A percentile compares a stretch with the other conserved stretches of the same genome.
phyloP scores from a whole-genome alignment of 805 yeast genomes.

The Metschnikowia reukaufii region DNA sequence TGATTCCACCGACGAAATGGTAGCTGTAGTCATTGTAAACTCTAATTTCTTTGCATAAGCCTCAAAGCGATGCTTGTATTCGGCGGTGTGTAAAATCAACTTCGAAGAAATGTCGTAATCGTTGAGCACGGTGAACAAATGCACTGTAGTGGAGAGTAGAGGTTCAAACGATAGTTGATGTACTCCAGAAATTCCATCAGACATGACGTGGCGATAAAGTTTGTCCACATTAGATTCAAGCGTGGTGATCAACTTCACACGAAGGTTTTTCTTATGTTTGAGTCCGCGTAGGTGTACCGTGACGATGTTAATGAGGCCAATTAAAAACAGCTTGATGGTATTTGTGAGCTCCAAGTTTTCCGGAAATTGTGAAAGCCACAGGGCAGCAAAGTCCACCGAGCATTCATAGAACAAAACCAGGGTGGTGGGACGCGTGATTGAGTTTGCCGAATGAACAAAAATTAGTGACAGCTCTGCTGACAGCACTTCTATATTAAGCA shows the following conservation, averaged over 20 bases:
- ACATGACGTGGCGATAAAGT: conserved; percentile 16
- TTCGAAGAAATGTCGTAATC: conserved; percentile 36
- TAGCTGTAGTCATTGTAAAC: conserved; percentile 18
- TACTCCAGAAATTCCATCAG: not conserved
- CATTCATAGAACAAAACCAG: conserved; percentile 29
- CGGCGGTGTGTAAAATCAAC: conserved; percentile 24
- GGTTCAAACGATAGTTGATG: conserved; percentile 6
- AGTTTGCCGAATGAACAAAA: conserved; percentile 3
- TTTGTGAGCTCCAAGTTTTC: conserved; percentile 18
- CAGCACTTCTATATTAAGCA: conserved; percentile 24
- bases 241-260: conserved; percentile 18
- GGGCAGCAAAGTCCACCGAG: conserved; percentile 29
- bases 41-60: conserved; percentile 32
- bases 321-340: conserved; percentile 32
- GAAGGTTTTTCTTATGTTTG: conserved; percentile 25
- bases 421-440: conserved; percentile 3
- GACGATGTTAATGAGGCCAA: conserved; percentile 32
- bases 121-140: conserved; percentile 37
- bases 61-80: conserved; percentile 30
- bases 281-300: conserved; percentile 30
- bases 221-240: conserved; percentile 21
- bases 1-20: not conserved
- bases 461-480: conserved; percentile 16
- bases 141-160: conserved; percentile 22
- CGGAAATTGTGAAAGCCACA: conserved; percentile 25